These are phyloP conservation scores for Candida loeiensis DNA, from an alignment of 805 yeast genomes.

Conservation along the genomic window DNA sequence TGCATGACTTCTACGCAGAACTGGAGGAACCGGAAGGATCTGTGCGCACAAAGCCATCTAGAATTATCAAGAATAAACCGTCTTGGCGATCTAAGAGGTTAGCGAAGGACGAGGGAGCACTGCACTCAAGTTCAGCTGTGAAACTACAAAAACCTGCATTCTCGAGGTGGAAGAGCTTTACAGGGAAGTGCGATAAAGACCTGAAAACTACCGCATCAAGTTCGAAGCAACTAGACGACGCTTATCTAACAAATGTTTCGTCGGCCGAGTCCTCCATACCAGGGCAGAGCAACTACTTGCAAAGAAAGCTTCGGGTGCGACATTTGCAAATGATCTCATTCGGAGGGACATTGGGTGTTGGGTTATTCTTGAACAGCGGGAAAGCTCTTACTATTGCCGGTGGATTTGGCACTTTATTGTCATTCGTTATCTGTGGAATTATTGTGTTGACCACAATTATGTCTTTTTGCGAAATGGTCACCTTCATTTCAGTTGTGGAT, in stretches of 20 bases:
- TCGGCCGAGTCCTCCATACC: slow-evolving; percentile 9
- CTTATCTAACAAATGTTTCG: slow-evolving; percentile 5
- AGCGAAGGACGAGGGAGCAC: slow-evolving; percentile 5
- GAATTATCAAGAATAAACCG: slow-evolving; percentile 3
- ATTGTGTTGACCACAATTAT: slow-evolving; percentile 66
- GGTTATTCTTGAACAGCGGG: slow-evolving; percentile 65
- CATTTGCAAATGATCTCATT: slow-evolving; percentile 77
- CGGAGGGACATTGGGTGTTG: slow-evolving; percentile 79
- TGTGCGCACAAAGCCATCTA: slow-evolving; percentile 5
- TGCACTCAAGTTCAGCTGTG: background rate
- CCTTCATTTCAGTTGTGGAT: slow-evolving; percentile 73
- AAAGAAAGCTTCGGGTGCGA: slow-evolving; percentile 57
- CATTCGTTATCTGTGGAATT: slow-evolving; percentile 60
- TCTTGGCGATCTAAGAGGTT: slow-evolving; percentile 14
- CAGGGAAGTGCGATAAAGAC: background rate
- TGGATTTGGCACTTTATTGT: slow-evolving; percentile 70
- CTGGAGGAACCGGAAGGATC: slow-evolving; percentile 3
- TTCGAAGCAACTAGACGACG: slow-evolving; percentile 1
- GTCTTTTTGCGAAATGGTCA: slow-evolving; percentile 78
- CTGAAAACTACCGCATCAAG: background rate
- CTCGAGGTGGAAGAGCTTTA: slow-evolving; percentile 1
- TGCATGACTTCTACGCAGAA: slow-evolving; percentile 23
- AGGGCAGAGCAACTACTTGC: slow-evolving; percentile 29
- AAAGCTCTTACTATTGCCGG: slow-evolving; percentile 73
- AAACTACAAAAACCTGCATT: slow-evolving; percentile 1